Evolutionary conservation across 2,329 filamentous ascomycete species (phyloP), one percentile per base, ranked within the genome.

Genomic region (Claviceps sorghi): DNA sequence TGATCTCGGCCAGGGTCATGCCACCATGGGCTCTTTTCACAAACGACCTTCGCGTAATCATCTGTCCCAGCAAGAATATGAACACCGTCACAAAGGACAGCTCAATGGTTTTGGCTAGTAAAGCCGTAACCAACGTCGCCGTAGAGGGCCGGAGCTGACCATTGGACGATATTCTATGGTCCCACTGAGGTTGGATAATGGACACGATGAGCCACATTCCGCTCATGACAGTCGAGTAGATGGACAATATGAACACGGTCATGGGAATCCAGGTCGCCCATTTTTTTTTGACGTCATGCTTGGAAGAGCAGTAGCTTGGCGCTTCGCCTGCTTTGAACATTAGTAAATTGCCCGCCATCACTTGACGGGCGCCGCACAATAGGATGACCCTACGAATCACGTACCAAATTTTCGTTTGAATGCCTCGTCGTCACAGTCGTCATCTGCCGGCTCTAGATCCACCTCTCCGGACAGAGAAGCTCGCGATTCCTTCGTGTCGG

Each of bases 11-110:
- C 17, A 91, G 74, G 0, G 80, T 87, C 53, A 90, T 76, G 2
- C 86, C 86, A 2, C 86, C 86, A 2, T 71, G 68, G 0, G 79
- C 76, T 9, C 74, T 70, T 51, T 74, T 76, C 26, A 75, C 74
- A 52, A 87, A 76, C 0, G 86, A 83, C 52, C 83, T 71, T 21
- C 84, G 74, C n/a, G 79, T 88, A 17, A 91, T 67, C 0, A 85
- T 77, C 62, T 93, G 87, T 0, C 87, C 87, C 0, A 90, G 63
- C 52, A 86, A 86, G 0, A 83, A 77, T 1, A 90, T 83, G 55
- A 88, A 86, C 0, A 87, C 81, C 0, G 86, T 88, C 3, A 88
- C 84, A 60, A 89, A 91, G 0, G 83, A 81, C 57, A 90, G 62
- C 65, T 91, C 87, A 48, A 90, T 86, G 0, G 83, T 78, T 65